phyloP scores from a whole-genome alignment of 129 eudicot genomes.

The Helichrysum umbraculigerum region DNA sequence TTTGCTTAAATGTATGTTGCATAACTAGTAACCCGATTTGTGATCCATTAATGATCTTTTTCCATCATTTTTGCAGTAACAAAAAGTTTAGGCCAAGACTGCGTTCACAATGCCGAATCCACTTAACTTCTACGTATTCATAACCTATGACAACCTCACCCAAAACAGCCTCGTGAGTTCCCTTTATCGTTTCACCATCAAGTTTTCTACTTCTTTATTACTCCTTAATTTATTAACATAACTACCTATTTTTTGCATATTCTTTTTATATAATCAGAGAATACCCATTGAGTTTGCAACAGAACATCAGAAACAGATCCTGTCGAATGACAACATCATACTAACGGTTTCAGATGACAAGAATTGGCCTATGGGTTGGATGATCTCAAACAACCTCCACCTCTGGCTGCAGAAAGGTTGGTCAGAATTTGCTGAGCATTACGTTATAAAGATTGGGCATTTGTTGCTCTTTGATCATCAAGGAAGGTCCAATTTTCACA shows the following conservation, averaged over 20 bases:
- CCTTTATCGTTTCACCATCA: not conserved
- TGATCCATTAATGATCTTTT: too few relatives aligned
- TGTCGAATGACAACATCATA: not conserved
- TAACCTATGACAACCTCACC: not conserved
- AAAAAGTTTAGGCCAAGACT: not conserved
- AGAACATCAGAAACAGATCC: constrained; percentile 22
- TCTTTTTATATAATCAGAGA: not conserved
- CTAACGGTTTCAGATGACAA: too few relatives aligned
- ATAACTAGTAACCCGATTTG: too few relatives aligned
- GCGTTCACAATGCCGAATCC: not conserved
- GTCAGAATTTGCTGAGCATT: too few relatives aligned
- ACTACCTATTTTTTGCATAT: too few relatives aligned
- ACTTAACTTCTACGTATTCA: constrained; percentile 7
- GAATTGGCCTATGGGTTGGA: too few relatives aligned
- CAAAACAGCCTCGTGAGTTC: constrained; percentile 19
- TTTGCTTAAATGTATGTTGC: not conserved
- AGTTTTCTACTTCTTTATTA: too few relatives aligned
- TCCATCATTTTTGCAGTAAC: not conserved
- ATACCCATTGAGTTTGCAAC: constrained; percentile 14
- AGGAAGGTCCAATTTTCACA: too few relatives aligned
- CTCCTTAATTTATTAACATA: too few relatives aligned
- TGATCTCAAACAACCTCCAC: constrained; percentile 11
- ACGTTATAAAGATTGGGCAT: not conserved
- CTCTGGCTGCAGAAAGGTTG: too few relatives aligned
- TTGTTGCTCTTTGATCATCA: too few relatives aligned